Evolutionary conservation across 129 eudicot genomes (phyloP), one percentile per base, ranked within the genome.

Genomic region (Flaveria brownii): DNA sequence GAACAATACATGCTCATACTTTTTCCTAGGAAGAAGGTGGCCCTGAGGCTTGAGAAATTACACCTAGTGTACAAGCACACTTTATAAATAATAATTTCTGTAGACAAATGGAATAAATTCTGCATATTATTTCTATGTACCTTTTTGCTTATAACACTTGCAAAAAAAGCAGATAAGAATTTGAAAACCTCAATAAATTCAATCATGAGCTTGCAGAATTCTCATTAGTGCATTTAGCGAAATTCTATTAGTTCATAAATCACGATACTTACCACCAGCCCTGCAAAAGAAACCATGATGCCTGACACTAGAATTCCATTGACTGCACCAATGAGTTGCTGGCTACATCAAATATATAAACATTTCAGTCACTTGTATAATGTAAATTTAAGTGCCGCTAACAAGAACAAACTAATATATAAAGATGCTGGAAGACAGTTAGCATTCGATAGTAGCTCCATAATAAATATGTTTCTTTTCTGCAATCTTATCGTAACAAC

Each of bases 241-340:
- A 15, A 69, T 59, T 10, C 33, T 70, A 23, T 22, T 75, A 20
- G 74, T 33, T 74, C 68, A 72, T 43, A 69, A 55, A 69, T 43
- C 39, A 65, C 0, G 57, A 52, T 22, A 62, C 25, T 85, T 90
- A 93, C 98, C 96, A 90, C 98, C 5, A 93, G 92, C 45, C 87
- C 85, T 60, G 96, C 74, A 83, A 93, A 93, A 41, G 98, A 88
- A 13, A 79, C 57, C 66, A 93, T 80, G 83, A 93, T 88, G 73
- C 88, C 96, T 42, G 87, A 73, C 47, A 92, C 96, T 64, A 92
- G 79, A 81, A 77, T 86, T 78, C 97, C 97, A 80, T 92, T 92
- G 46, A 92, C 93, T 42, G 91, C 97, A 70, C 96, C 98, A 79
- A 93, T 88, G 74, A 87, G 45, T 76, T 87, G 88, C 85, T 90